Evolutionary conservation across 176 grass and related monocot genomes (phyloP).

Genomic region (Rhipidocladum racemiflorum): DNA sequence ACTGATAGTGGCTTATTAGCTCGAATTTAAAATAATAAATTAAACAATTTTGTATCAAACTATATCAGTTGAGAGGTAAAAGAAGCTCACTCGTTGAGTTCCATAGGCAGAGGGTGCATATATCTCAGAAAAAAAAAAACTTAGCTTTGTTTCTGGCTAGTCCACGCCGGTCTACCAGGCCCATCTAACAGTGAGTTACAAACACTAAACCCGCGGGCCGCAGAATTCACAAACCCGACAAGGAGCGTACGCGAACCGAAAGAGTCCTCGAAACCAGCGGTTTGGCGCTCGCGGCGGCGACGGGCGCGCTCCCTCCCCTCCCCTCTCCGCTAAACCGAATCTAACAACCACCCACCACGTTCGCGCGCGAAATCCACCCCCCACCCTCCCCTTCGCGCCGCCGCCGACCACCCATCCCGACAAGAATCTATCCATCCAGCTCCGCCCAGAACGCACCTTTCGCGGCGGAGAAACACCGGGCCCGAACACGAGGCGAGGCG

Average conservation of each 20-base stretch:
- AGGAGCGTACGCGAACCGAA: not conserved
- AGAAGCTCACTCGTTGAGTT: no score
- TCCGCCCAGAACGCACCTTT: no score
- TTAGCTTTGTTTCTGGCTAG: no score
- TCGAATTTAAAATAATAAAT: no score
- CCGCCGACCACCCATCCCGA: constrained; percentile 37
- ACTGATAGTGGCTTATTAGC: no score
- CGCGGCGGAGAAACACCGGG: not conserved
- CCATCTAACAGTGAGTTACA: not conserved
- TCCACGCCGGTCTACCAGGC: not conserved
- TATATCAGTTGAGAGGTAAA: no score
- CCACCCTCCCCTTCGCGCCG: constrained; percentile 26
- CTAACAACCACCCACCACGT: constrained; percentile 35
- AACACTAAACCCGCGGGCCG: not conserved
- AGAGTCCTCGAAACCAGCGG: constrained; percentile 1
- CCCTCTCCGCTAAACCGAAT: constrained; percentile 21
- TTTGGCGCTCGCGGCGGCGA: constrained; percentile 38
- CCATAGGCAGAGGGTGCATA: no score
- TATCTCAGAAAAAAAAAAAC: no score
- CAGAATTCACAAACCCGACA: not conserved
- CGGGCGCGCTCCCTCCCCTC: constrained; percentile 5
- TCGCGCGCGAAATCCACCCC: constrained; percentile 39
- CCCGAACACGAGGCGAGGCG: no score
- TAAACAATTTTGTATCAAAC: no score
- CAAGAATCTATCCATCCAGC: constrained; percentile 7